These are phyloP conservation scores for Fusarium sp. DNA, from an alignment of 2,329 filamentous ascomycete genomes.

Conservation along the genomic window DNA sequence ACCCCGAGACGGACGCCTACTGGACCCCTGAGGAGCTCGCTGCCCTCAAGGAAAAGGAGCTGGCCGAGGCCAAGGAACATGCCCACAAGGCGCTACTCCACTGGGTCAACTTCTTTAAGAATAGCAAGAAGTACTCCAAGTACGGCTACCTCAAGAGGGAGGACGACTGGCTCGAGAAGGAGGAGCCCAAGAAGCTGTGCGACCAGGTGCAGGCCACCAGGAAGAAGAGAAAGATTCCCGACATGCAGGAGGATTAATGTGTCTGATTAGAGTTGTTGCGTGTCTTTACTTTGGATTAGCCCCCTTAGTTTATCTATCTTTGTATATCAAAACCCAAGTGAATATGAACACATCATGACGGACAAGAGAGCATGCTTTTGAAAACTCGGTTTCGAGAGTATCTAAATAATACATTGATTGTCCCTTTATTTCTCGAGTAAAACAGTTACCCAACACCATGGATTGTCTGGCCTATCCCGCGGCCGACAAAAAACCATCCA, in stretches of 20 bases:
- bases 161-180: constrained; percentile 70
- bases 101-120: constrained; percentile 87
- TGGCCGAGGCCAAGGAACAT: constrained; percentile 70
- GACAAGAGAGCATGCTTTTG: background rate
- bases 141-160: constrained; percentile 80
- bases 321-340: background rate
- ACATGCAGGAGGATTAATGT: constrained; percentile 7
- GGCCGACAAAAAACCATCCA: constrained; percentile 30
- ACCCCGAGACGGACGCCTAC: constrained; percentile 69
- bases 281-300: background rate
- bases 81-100: constrained; percentile 77
- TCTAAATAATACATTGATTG: constrained; percentile 17
- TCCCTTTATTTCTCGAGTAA: constrained; percentile 4
- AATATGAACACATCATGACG: background rate
- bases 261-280: background rate
- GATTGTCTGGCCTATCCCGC: constrained; percentile 29
- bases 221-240: constrained; percentile 59
- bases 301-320: background rate
- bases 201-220: constrained; percentile 72
- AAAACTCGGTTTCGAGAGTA: background rate
- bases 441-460: constrained; percentile 15
- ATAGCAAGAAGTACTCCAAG: constrained; percentile 82
- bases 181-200: constrained; percentile 75
- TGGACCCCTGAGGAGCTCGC: constrained; percentile 67
- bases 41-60: constrained; percentile 70